Base-by-base conservation (phyloP, 23 red algal species). In the Cyanidioschyzon merolae region DNA sequence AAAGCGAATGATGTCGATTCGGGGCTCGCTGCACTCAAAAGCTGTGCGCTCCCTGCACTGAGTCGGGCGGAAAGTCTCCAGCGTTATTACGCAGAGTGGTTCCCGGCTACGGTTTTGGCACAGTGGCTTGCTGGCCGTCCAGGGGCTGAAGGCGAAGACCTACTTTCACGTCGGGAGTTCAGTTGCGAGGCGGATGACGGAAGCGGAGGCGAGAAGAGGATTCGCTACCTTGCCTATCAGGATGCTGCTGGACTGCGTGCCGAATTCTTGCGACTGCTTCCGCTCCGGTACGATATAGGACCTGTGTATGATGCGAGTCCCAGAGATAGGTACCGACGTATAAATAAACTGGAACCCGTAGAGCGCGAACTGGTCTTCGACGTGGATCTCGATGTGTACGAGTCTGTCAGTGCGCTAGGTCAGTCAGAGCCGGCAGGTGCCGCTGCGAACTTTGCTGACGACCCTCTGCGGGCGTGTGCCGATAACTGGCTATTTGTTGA, bases 301-400 rank as follows among this genome's bases (percentile, higher is more conserved):
- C 84, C 93, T 57, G 85, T 97, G 38, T 87, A 90, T 74, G 90
- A 91, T 80, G 54, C 74, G 26, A 57, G 59, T 37, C 93, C 93
- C n/a, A 39, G 40, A 31, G 80, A 80, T 74, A 54, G 83, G 7
- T 41, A 77, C 39, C 51, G 68, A 24, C 40, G 71, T 29, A 24
- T 41, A 2, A 51, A 58, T 38, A 59, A 77, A 34, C 68, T 97
- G 29, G 75, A 67, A 39, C 88, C 87, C 21, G 0, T 83, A 26
- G 76, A 89, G 27, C 86, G 89, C 40, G 93, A 97, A 58, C 83
- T 97, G 58, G 83, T 97, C 12, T 83, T 97, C 39, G 93, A 97
- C 68, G 89, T 97, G 58, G 93, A 97, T 59, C 82, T 97, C 74
- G 90, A 88, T 67, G 93, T 88, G 67, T 97, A 97, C 67, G 75